Evolutionary conservation across 192 early-diverging fungal species (phyloP).

Genomic region (Coemansia sp.): DNA sequence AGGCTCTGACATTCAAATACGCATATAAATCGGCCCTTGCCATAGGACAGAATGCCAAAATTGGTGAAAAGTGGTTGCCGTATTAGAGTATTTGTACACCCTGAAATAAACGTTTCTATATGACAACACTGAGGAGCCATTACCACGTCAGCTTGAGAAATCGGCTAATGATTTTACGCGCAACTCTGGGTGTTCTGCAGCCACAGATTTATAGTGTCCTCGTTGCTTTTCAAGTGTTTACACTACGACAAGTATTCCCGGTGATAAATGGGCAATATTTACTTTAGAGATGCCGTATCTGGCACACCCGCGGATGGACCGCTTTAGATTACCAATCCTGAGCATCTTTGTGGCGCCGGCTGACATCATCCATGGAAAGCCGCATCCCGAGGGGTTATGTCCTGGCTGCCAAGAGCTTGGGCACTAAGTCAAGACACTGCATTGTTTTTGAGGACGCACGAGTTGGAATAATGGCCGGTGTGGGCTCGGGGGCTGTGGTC

Average conservation of each 20-base stretch:
- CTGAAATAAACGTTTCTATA: too few species aligned
- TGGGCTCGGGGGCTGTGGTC: slow-evolving; percentile 14
- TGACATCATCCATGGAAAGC: slow-evolving; percentile 31
- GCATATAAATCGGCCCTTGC: too few species aligned
- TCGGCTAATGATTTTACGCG: too few species aligned
- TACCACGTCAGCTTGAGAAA: too few species aligned
- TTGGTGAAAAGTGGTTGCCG: too few species aligned
- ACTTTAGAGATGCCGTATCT: slow-evolving; percentile 37
- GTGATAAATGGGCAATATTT: slow-evolving; percentile 25
- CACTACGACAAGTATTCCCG: slow-evolving; percentile 7
- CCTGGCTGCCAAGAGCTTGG: slow-evolving; percentile 19
- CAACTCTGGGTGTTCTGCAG: too few species aligned
- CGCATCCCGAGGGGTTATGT: slow-evolving; percentile 38
- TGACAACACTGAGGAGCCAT: too few species aligned
- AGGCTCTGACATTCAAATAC: too few species aligned
- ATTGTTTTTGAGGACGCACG: slow-evolving; percentile 46
- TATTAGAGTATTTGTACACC: too few species aligned
- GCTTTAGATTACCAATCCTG: slow-evolving; percentile 16
- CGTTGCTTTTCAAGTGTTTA: too few species aligned
- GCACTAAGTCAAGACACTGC: slow-evolving; percentile 8
- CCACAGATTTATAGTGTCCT: too few species aligned
- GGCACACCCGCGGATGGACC: slow-evolving; percentile 28
- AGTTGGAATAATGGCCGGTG: slow-evolving; percentile 20
- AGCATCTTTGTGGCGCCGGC: slow-evolving; percentile 26
- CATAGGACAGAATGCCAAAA: too few species aligned